Evolutionary conservation across 2,329 filamentous ascomycete species (phyloP).

Genomic region (Venturia aucupariae): DNA sequence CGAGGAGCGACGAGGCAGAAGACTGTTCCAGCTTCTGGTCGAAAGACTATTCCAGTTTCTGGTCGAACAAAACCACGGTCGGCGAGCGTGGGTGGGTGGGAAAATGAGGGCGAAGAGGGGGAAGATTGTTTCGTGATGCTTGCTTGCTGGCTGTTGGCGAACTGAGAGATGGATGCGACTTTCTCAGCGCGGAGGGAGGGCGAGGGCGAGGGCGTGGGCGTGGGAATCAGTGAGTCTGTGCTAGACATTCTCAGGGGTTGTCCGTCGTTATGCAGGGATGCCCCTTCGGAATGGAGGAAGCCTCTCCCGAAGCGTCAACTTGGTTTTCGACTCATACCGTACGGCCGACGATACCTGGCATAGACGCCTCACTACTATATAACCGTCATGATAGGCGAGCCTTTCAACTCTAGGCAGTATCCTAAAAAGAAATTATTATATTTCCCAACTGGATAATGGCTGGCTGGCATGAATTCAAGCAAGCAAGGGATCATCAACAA

Average conservation of each 20-base stretch:
- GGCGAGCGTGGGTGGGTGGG: neutral
- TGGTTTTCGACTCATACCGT: no score
- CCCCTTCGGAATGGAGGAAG: neutral
- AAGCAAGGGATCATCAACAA: no score
- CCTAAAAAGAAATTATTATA: neutral
- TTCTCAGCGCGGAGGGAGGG: neutral
- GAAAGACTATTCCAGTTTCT: constrained; percentile 12
- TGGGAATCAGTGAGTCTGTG: no score
- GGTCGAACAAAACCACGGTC: constrained; percentile 8
- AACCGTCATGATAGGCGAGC: no score
- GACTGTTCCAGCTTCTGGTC: constrained; percentile 11
- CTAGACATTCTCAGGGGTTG: neutral
- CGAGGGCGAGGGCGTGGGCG: no score
- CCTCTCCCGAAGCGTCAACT: neutral
- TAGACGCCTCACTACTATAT: no score
- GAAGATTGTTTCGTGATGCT: neutral
- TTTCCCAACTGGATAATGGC: no score
- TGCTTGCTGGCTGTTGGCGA: no score
- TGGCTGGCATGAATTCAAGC: no score
- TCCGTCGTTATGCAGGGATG: neutral
- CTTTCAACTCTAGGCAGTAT: no score
- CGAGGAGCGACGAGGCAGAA: neutral
- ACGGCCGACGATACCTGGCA: no score
- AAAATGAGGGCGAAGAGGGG: neutral
- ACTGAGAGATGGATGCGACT: neutral